phyloP scores from a whole-genome alignment of 2,329 filamentous ascomycete species.

The Xylaria sp. region DNA sequence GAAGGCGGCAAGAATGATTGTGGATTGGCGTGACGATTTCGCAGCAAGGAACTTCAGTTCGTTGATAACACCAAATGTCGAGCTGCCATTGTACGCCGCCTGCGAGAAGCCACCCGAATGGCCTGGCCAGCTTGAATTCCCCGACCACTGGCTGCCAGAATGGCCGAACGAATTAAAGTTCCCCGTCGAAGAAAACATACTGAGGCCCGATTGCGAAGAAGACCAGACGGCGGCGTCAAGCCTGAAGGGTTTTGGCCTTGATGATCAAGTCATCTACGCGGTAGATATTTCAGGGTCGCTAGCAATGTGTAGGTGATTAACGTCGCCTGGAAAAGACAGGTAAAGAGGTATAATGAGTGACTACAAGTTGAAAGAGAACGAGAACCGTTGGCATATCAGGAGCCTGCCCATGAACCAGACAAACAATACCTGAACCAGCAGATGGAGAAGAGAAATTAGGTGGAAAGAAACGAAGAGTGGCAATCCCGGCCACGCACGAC shows the following conservation, averaged over 20 bases:
- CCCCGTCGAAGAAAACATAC: slow-evolving; percentile 40
- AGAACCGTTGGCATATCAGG: slow-evolving; percentile 44
- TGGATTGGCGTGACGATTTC: slow-evolving; percentile 69
- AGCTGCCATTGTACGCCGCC: slow-evolving; percentile 51
- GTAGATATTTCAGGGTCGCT: slow-evolving; percentile 46
- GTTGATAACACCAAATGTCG: slow-evolving; percentile 59
- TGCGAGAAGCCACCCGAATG: slow-evolving; percentile 43
- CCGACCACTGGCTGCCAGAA: slow-evolving; percentile 42
- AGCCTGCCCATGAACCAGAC: slow-evolving; percentile 55
- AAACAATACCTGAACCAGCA: slow-evolving; percentile 57
- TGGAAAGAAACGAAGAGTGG: slow-evolving; percentile 50
- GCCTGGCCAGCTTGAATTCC: slow-evolving; percentile 42
- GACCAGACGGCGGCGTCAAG: slow-evolving; percentile 47
- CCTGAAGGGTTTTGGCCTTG: slow-evolving; percentile 44
- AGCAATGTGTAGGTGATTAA: slow-evolving; percentile 42
- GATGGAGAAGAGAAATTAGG: slow-evolving; percentile 46
- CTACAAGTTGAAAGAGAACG: slow-evolving; percentile 42
- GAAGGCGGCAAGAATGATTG: slow-evolving; percentile 69
- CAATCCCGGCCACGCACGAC: slow-evolving; percentile 42
- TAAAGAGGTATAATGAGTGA: slow-evolving; percentile 43
- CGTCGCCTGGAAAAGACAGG: slow-evolving; percentile 29
- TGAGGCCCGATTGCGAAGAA: slow-evolving; percentile 38
- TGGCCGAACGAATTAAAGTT: slow-evolving; percentile 40
- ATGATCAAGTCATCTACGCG: slow-evolving; percentile 58
- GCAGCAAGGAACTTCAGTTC: slow-evolving; percentile 62